Percentiles rank a stretch among this genome's conserved stretches.
Conservation (phyloP, 108 stramenopile genomes). For the Ochromonas danica region DNA sequence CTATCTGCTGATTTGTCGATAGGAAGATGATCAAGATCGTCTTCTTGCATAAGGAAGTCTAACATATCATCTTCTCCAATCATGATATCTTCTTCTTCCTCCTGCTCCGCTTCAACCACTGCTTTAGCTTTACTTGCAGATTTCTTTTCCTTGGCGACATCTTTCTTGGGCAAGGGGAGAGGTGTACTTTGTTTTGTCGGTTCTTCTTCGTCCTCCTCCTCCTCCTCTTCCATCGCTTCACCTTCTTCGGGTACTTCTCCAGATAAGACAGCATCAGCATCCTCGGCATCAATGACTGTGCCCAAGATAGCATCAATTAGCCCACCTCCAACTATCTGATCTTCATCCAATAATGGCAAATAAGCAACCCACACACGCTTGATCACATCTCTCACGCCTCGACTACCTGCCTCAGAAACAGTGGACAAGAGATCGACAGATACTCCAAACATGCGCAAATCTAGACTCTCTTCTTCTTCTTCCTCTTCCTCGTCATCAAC, state of each 20-base stretch:
- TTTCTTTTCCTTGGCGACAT: neutral
- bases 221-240: conserved; percentile 23
- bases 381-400: conserved; percentile 5
- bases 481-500: neutral
- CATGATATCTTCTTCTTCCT: conserved; percentile 20
- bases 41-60: neutral
- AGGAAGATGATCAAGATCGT: too few relatives aligned
- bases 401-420: neutral
- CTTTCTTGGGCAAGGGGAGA: too few relatives aligned
- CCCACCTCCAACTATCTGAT: neutral
- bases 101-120: neutral
- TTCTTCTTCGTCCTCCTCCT: conserved; percentile 7
- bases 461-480: conserved; percentile 8
- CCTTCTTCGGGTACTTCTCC: neutral
- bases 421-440: conserved; percentile 2
- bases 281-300: neutral
- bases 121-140: too few relatives aligned
- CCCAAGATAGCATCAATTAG: neutral
- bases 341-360: neutral
- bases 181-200: neutral
- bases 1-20: too few relatives aligned
- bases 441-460: neutral
- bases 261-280: neutral
- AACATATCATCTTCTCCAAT: conserved; percentile 1
- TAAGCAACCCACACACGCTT: neutral